A percentile compares a stretch with the other conserved stretches of the same genome.
These are phyloP conservation scores for Fomitopsis pulvina DNA, from an alignment of 768 basidiomycete species.

Conservation along the genomic window DNA sequence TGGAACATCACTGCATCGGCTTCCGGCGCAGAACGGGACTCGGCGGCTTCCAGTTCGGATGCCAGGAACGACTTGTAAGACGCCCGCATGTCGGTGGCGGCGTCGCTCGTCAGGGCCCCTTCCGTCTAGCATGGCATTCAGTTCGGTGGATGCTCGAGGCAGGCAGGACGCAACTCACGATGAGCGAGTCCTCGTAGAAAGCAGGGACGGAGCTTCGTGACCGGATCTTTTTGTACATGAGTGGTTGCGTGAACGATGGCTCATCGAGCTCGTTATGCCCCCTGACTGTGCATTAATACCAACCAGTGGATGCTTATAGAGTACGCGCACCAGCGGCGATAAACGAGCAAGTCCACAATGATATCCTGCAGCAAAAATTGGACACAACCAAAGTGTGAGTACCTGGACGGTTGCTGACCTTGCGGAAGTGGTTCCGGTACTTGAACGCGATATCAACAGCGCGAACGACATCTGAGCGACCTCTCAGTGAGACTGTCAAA, in stretches of 20 bases:
- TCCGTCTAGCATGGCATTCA: slow-evolving; percentile 27
- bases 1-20: slow-evolving; percentile 52
- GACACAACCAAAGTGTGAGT: background rate
- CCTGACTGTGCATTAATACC: slow-evolving; percentile 28
- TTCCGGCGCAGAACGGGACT: slow-evolving; percentile 39
- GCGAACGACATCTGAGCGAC: slow-evolving; percentile 60
- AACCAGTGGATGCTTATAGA: background rate
- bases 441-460: slow-evolving; percentile 86
- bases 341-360: slow-evolving; percentile 84
- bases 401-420: slow-evolving; percentile 30
- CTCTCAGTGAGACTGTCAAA: background rate
- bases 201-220: slow-evolving; percentile 71
- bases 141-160: background rate
- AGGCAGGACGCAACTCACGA: slow-evolving; percentile 38
- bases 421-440: slow-evolving; percentile 82
- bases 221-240: slow-evolving; percentile 88
- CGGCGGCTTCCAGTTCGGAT: slow-evolving; percentile 43
- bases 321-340: slow-evolving; percentile 67
- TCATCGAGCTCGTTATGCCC: slow-evolving; percentile 89
- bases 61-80: slow-evolving; percentile 62
- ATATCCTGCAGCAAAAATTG: slow-evolving; percentile 55
- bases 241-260: slow-evolving; percentile 79
- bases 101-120: slow-evolving; percentile 43
- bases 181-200: slow-evolving; percentile 73
- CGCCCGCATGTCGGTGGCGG: slow-evolving; percentile 44